phyloP scores from a whole-genome alignment of 768 basidiomycete species.

The Galerina marginata region DNA sequence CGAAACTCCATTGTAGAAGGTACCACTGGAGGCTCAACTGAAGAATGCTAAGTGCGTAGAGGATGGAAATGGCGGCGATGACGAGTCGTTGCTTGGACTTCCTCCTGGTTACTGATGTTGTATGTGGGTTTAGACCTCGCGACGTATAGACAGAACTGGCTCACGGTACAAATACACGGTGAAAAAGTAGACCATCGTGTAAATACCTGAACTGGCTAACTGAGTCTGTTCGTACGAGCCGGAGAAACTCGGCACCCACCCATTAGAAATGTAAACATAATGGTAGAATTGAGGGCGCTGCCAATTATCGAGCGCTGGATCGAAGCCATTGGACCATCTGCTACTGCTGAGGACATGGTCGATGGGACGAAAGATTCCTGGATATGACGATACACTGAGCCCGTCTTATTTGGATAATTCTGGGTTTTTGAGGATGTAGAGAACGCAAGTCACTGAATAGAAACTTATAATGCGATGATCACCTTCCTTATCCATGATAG shows the following conservation, averaged over 20 bases:
- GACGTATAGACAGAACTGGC: background rate
- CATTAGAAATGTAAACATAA: background rate
- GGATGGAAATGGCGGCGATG: background rate
- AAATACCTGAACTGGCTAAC: background rate
- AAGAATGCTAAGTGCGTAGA: background rate
- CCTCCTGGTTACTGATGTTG: background rate
- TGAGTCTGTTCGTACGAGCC: background rate
- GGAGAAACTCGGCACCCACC: background rate
- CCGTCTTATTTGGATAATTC: no score
- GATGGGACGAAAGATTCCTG: no score
- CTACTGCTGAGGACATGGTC: no score
- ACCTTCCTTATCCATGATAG: no score
- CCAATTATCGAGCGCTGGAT: background rate
- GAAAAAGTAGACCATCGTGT: background rate
- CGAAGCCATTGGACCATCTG: no score
- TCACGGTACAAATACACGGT: background rate
- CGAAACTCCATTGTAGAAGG: background rate
- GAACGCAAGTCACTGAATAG: no score
- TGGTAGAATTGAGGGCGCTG: background rate
- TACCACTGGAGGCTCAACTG: background rate
- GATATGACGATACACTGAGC: no score
- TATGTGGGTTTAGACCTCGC: background rate
- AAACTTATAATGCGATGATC: no score
- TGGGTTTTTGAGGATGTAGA: no score
- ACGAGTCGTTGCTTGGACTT: background rate